Evolutionary conservation across 2,329 filamentous ascomycete genomes (phyloP), one percentile per base, ranked within the genome.

Genomic region (Phaeosphaeriaceae sp.): DNA sequence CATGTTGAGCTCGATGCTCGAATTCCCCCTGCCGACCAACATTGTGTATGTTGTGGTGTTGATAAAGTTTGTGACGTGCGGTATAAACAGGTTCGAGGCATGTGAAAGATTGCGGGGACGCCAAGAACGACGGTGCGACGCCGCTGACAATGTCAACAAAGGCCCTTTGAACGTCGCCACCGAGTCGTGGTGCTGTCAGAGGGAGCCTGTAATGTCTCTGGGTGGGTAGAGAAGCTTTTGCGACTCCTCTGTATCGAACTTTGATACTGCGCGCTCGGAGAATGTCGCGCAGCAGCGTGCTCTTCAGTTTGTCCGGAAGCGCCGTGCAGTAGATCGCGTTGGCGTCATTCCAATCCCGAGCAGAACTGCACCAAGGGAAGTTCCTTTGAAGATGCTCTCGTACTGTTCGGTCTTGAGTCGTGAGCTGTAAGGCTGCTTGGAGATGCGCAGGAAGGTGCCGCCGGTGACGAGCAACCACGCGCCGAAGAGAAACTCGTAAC

Each of bases 381-480:
- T 76, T 21, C 72, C 72, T 46, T 78, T 76, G 68, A 76, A 75
- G 25, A 75, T 74, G 54, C 72, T 75, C 57, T 78, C 75, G 58
- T 77, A 77, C 58, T 77, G 73, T 54, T 74, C 74, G 10, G 68
- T 64, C 57, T 76, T 77, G 22, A 77, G 63, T 15, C 71, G 61
- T 10, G 62, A 57, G 52, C 67, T 69, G 61, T 75, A 77, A 4
- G 72, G 75, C 60, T 76, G 74, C 11, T 72, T 69, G 27, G 62
- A 65, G 46, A 78, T 73, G 47, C 74, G 72, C 27, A 71, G 58
- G 33, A 77, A 77, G 7, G 71, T 74, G 41, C 65, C 62, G 15
- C 71, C 71, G 1, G 76, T 78, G 19, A 72, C 66, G 6, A 68
- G 54, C 15, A 69, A 57, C 65, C 68, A 72, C 20, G 56, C 58